These are phyloP conservation scores for Insectozyma bohioensis DNA, from an alignment of 1,139 yeast genomes.

Conservation along the genomic window DNA sequence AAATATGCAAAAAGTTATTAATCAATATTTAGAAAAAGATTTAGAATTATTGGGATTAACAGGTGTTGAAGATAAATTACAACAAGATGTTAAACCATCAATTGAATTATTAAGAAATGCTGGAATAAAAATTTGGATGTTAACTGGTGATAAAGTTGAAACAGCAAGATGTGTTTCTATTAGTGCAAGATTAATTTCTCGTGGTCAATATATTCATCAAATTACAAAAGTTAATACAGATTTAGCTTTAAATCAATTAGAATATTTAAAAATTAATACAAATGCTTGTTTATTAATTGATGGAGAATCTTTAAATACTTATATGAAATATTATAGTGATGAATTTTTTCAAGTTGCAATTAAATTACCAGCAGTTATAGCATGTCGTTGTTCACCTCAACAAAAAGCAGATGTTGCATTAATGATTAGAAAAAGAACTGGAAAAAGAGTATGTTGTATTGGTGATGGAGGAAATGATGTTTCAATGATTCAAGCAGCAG, in stretches of 20 bases:
- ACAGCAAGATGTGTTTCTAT: constrained; percentile 97
- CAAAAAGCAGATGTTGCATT: constrained; percentile 96
- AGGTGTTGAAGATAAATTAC: constrained; percentile 96
- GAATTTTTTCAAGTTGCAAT: constrained; percentile 81
- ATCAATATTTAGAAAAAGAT: constrained; percentile 74
- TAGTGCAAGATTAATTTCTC: constrained; percentile 84
- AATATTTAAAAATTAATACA: constrained; percentile 59
- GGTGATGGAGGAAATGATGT: constrained; percentile 99
- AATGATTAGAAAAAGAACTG: constrained; percentile 73
- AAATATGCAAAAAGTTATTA: constrained; percentile 66
- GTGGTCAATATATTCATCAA: constrained; percentile 92
- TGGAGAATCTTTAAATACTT: constrained; percentile 83
- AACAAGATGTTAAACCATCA: constrained; percentile 85
- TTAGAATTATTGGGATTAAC: constrained; percentile 88
- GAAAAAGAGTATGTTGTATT: constrained; percentile 91
- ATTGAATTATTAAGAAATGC: constrained; percentile 93
- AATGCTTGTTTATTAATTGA: constrained; percentile 87
- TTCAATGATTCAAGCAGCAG: constrained; percentile 98
- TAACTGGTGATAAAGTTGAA: constrained; percentile 98
- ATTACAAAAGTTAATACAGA: constrained; percentile 67
- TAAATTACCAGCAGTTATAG: constrained; percentile 85
- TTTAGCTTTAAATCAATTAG: constrained; percentile 70
- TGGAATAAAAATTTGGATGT: constrained; percentile 97
- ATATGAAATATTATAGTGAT: constrained; percentile 57
- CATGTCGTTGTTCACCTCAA: constrained; percentile 98